Percentiles rank a stretch among this genome's conserved stretches.
Conservation (phyloP, 768 basidiomycete genomes). For the Asterophora parasitica region DNA sequence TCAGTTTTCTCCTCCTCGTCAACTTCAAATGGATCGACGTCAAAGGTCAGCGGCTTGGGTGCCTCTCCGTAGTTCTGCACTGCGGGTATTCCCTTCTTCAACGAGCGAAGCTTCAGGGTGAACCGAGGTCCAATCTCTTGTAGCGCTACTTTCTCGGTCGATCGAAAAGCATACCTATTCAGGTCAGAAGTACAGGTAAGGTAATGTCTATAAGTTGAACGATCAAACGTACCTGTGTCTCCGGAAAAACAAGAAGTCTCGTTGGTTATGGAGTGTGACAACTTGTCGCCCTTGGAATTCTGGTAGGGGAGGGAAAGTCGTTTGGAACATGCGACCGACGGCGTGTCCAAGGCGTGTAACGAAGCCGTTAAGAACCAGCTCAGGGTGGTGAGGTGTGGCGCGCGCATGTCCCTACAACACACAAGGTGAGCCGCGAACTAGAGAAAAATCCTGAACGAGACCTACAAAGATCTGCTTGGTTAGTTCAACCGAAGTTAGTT, state of each 20-base stretch:
- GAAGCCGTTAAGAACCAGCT: slow-evolving; percentile 92
- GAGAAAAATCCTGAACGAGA: slow-evolving; percentile 5
- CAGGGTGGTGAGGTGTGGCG: slow-evolving; percentile 89
- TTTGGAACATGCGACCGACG: slow-evolving; percentile 94
- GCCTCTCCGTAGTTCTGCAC: slow-evolving; percentile 66
- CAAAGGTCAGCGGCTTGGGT: slow-evolving; percentile 52
- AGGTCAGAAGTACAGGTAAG: neutral
- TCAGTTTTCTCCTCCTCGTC: slow-evolving; percentile 16
- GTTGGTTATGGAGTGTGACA: slow-evolving; percentile 94
- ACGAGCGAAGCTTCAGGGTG: slow-evolving; percentile 86
- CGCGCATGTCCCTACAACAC: slow-evolving; percentile 77
- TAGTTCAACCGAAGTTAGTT: slow-evolving; percentile 81
- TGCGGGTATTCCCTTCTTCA: slow-evolving; percentile 85
- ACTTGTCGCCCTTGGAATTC: slow-evolving; percentile 97
- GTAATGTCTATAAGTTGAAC: neutral
- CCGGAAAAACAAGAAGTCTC: slow-evolving; percentile 97
- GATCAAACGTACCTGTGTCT: slow-evolving; percentile 69
- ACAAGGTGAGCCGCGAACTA: neutral
- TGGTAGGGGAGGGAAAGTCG: slow-evolving; percentile 90
- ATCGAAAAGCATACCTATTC: slow-evolving; percentile 89
- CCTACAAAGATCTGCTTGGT: slow-evolving; percentile 83
- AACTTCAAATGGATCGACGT: slow-evolving; percentile 34
- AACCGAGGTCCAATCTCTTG: slow-evolving; percentile 99
- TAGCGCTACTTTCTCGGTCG: slow-evolving; percentile 82
- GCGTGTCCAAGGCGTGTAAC: slow-evolving; percentile 90